Conservation (phyloP, 2,329 filamentous ascomycete genomes). For the Volutella citrinella region DNA sequence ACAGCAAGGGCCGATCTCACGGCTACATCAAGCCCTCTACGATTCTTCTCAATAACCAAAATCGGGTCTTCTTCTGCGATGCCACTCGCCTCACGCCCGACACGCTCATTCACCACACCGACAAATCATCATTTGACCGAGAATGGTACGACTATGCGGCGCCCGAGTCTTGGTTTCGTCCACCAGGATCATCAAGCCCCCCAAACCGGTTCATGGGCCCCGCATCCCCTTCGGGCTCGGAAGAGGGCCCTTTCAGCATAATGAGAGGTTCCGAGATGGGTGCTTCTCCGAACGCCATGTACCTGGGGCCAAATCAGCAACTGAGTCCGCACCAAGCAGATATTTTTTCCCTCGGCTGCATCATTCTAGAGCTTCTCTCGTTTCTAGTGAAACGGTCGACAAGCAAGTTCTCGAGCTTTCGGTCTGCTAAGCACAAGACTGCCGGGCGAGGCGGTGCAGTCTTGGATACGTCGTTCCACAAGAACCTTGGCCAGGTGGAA, state of each 20-base stretch:
- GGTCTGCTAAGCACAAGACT: constrained; percentile 62
- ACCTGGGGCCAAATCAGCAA: constrained; percentile 39
- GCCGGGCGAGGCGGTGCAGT: constrained; percentile 57
- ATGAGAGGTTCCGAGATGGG: constrained; percentile 26
- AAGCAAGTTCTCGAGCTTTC: constrained; percentile 63
- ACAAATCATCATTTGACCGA: constrained; percentile 55
- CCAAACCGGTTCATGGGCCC: constrained; percentile 30
- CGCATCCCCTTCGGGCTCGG: constrained; percentile 31
- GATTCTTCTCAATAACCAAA: constrained; percentile 62
- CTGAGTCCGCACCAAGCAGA: constrained; percentile 60
- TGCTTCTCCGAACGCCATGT: constrained; percentile 29
- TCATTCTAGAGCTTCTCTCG: constrained; percentile 69
- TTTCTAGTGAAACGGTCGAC: constrained; percentile 67
- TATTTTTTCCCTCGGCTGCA: constrained; percentile 69
- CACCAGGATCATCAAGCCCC: constrained; percentile 32
- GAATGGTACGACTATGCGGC: constrained; percentile 72
- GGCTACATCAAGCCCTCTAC: constrained; percentile 69
- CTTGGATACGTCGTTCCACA: constrained; percentile 69
- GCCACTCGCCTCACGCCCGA: constrained; percentile 48
- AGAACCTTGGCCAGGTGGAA: constrained; percentile 65
- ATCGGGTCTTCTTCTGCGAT: constrained; percentile 67
- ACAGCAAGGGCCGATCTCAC: constrained; percentile 62
- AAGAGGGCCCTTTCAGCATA: constrained; percentile 34
- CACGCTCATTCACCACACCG: constrained; percentile 38
- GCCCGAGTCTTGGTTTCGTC: constrained; percentile 60